Base-by-base conservation (phyloP, 148 eudicot species). In the Drosera capensis region DNA sequence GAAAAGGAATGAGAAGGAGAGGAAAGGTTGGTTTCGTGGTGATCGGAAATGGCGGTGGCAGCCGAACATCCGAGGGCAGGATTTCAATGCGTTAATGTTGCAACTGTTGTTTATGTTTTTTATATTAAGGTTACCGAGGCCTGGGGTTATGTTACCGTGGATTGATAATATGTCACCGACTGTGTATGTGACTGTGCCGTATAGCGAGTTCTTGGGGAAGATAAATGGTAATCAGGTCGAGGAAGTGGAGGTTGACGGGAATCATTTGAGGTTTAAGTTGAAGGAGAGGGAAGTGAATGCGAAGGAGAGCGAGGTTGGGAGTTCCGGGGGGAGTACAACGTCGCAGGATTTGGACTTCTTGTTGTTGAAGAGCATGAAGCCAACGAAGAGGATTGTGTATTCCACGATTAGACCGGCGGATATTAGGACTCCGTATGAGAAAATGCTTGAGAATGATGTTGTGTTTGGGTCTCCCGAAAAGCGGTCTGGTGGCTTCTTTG, bases 231-330 rank as follows among this genome's bases (percentile, higher is more conserved):
- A 87, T 66, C 65, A 68, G 66, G 96, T 87, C 48, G 71, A 82
- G 53, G 82, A 87, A 51, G 96, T 87, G 45, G 96, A 87, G 69
- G 90, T 87, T 25, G 94, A 87, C 68, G 96, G 88, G 14, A 82
- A 79, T 4, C 80, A 87, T 59, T 66, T 87, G 19, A 66, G 77
- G 86, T 87, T 82, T 47, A 87, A 67, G 55, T 60, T 87, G 86
- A 87, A 79, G 74, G 57, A 51, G 18, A 82, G 68, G 8, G 64
- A 21, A 16, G 58, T n/a, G 25, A 43, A 22, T 19, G 14, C 8
- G 51, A 29, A 18, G 35, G 79, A 57, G 51, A 55, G 62, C 71
- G 79, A 45, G 40, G 34, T 49, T 47, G 57, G 58, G 5, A 67
- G 61, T 40, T n/a, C n/a, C n/a, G n/a, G n/a, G n/a, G 57, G 19